Percentiles rank a stretch among this genome's conserved stretches.
Evolutionary conservation across 352 stramenopile genomes (phyloP).

Genomic region (Globisporangium orthogonon): DNA sequence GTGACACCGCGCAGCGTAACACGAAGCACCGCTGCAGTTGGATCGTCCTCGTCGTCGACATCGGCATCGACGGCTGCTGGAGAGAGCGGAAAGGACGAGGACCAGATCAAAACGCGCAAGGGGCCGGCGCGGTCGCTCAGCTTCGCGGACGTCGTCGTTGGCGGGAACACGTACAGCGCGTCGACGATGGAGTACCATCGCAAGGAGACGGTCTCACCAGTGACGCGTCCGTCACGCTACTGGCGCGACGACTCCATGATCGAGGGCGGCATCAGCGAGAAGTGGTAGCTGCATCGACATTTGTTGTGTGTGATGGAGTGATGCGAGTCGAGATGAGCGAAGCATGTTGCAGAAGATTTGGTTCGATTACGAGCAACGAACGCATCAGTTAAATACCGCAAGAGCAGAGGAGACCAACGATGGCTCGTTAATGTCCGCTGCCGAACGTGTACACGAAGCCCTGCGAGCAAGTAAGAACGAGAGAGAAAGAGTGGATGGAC

Average conservation of each 20-base stretch:
- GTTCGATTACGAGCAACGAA: no score
- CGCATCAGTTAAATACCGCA: no score
- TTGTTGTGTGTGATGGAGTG: constrained; percentile 37
- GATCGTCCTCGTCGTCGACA: background rate
- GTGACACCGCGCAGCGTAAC: constrained; percentile 19
- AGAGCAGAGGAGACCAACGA: no score
- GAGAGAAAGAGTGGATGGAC: background rate
- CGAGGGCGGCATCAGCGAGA: constrained; percentile 60
- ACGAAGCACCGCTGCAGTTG: constrained; percentile 14
- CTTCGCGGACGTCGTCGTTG: constrained; percentile 81
- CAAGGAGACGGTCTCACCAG: constrained; percentile 36
- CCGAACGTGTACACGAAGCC: constrained; percentile 74
- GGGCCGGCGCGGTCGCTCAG: constrained; percentile 70
- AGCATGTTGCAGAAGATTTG: no score
- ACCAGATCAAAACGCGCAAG: constrained; percentile 37
- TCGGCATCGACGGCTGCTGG: constrained; percentile 7
- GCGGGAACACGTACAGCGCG: constrained; percentile 25
- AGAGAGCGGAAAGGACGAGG: constrained; percentile 18
- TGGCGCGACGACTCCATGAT: constrained; percentile 51
- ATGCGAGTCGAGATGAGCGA: background rate
- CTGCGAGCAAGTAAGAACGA: constrained; percentile 14
- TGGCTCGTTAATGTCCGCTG: constrained; percentile 6
- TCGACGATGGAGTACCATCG: constrained; percentile 15
- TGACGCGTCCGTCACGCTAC: constrained; percentile 29
- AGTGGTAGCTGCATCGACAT: constrained; percentile 65